Base-by-base conservation (phyloP, 208 protist species). In the Vickermania ingenoplastis region DNA sequence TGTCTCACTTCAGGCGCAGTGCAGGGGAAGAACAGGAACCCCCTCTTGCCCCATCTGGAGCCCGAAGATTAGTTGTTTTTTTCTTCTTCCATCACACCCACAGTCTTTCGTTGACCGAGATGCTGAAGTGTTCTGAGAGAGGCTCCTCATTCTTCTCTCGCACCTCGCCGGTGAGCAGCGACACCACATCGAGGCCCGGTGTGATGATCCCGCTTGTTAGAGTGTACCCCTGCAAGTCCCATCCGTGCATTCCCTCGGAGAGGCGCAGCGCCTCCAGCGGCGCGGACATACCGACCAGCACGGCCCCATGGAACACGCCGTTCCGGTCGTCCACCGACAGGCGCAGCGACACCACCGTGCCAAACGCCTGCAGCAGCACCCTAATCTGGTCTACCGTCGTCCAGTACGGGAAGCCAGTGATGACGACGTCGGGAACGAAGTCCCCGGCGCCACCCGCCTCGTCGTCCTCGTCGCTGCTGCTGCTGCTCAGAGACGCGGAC, bases 391-490 rank as follows among this genome's bases (percentile, higher is more conserved):
- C 82, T 58, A 83, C 81, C 7, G 75, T 89, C 24, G 77, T 68
- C 78, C 81, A 91, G 63, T 90, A 91, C 17, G 87, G 87, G 24
- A 94, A 76, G 11, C 81, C 83, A 63, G 88, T 82, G 17, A 94
- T 65, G 28, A 94, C 50, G 0, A 94, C 53, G 57, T 94, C 83
- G 0, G 88, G 84, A 24, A 94, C 77, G 68, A 91, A 92, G 11
- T n/a, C 36, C 7, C 17, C 11, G 36, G 11, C 36, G 41, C 24
- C 53, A 28, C 29, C 55, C 41, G 51, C 14, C 4, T 70, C 71
- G 31, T 57, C 71, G 21, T 59, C 63, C 13, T 7, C 41, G 7
- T 25, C 59, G 41, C 31, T 54, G 45, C 67, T 68, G 22, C 48
- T 60, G 24, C 58, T 56, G 30, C 59, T 59, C 17, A 48, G 36